Percentiles rank a stretch among this genome's conserved stretches.
phyloP scores from a whole-genome alignment of 108 stramenopile genomes.

The Pseudonitzschia delicatissima region DNA sequence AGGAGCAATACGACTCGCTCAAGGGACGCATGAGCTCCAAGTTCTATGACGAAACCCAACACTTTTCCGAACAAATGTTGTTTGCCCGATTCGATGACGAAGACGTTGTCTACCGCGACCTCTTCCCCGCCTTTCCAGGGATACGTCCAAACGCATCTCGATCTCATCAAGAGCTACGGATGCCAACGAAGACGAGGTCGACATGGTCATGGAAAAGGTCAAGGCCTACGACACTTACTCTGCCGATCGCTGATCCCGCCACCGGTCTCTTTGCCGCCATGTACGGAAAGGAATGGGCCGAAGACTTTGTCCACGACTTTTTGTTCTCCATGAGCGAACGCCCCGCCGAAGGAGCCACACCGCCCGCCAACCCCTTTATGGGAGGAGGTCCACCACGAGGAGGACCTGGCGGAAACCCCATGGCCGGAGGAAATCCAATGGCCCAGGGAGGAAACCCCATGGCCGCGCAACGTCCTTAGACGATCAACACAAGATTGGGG shows the following conservation, averaged over 20 bases:
- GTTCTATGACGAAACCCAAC: conserved; percentile 93
- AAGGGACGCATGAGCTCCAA: conserved; percentile 86
- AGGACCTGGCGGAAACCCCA: background rate
- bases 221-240: conserved; percentile 92
- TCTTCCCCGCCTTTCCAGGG: conserved; percentile 84
- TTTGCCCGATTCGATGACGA: conserved; percentile 90
- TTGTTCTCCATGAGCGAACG: conserved; percentile 82
- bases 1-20: conserved; percentile 78
- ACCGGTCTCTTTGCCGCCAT: conserved; percentile 91
- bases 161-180: conserved; percentile 62
- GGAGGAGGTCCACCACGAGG: conserved; percentile 22
- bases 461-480: too few relatives aligned
- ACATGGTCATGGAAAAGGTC: conserved; percentile 64
- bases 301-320: conserved; percentile 88
- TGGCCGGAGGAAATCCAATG: background rate
- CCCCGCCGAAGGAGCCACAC: conserved; percentile 7
- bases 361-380: conserved; percentile 27
- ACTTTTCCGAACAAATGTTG: conserved; percentile 92
- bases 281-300: conserved; percentile 92
- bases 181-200: conserved; percentile 24
- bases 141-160: conserved; percentile 54
- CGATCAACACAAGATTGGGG: too few relatives aligned
- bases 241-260: conserved; percentile 92
- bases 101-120: conserved; percentile 53
- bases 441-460: background rate